Evolutionary conservation across 768 basidiomycete genomes (phyloP), one percentile per base, ranked within the genome.

Genomic region (Phlebiopsis flavidoalba): DNA sequence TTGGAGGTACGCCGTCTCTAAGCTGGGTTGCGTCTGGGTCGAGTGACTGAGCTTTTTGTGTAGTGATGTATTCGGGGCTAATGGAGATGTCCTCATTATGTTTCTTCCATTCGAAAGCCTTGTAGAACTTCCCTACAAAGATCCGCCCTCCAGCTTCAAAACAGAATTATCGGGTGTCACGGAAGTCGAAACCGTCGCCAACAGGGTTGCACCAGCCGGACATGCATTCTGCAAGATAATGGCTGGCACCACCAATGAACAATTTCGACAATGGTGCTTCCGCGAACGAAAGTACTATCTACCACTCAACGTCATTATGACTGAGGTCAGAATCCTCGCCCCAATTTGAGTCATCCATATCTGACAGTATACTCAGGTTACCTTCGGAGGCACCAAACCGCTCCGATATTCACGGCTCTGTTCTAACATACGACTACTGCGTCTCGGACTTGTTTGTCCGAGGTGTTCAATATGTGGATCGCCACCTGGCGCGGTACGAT

Each of bases 301-400:
- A 47, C 71, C 71, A n/a, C 62, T 72, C 53, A 67, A 67, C 57
- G 64, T 68, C 46, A 69, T 72, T 63, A 67, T 72, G 67, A 64
- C 69, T n/a, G 71, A 70, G 58, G 63, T 71, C 21, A 14, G 56
- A 14, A 24, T 11, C 15, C 56, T 19, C 36, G 50, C 45, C 10
- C 15, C 19, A 19, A 6, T 15, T 24, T 17, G 12, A 31, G 26
- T 3, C 17, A 43, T 43, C 2, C 40, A 43, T 17, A 12, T 12
- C 40, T 43, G 40, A 43, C 40, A 43, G 12, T 4, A 40, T 24
- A 5, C 2, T 12, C 22, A 59, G 58, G 51, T 60, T 48, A 72
- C 71, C 8, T 64, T 72, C 35, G 71, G 70, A 12, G 71, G 71
- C 1, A 59, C n/a, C 65, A 7, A 71, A 69, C 57, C n/a, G 67